These are phyloP conservation scores for Blastomyces silverae DNA, from an alignment of 2,329 filamentous ascomycete species.

Conservation along the genomic window DNA sequence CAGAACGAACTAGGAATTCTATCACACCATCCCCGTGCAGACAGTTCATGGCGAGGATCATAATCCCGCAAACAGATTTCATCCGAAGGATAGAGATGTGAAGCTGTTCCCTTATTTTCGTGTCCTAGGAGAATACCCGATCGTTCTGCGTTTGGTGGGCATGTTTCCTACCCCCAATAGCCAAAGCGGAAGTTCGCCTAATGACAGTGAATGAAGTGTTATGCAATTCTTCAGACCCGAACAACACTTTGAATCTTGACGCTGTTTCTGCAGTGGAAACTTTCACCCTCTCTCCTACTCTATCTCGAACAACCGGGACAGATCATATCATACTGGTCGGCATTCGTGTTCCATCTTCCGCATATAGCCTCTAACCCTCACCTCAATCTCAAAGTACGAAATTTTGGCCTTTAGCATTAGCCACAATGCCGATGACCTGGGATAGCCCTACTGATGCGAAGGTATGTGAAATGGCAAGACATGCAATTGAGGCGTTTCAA, in stretches of 20 bases:
- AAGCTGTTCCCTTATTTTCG: not conserved
- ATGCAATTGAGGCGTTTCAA: not conserved
- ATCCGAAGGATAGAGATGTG: not conserved
- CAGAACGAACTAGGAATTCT: too few relatives aligned
- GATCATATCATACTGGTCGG: not conserved
- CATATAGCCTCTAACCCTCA: not conserved
- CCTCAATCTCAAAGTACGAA: not conserved
- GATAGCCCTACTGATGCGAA: conserved; percentile 24
- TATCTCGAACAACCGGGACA: not conserved
- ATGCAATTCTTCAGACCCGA: not conserved
- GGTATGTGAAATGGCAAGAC: conserved; percentile 16
- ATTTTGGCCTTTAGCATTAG: too few relatives aligned
- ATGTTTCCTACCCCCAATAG: not conserved
- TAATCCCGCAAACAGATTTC: not conserved
- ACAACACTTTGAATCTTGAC: too few relatives aligned
- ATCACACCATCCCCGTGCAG: not conserved
- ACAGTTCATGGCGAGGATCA: not conserved
- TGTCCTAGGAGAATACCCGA: not conserved
- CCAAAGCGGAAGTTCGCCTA: not conserved
- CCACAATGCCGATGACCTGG: conserved; percentile 25
- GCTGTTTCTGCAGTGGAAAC: not conserved
- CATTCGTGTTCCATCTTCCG: not conserved
- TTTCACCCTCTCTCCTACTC: not conserved
- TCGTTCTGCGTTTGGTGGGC: not conserved
- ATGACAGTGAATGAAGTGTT: not conserved